Percentiles rank a stretch among this genome's conserved stretches.
Conservation (phyloP, 1,139 yeast species). For the Kodamaea ohmeri region DNA sequence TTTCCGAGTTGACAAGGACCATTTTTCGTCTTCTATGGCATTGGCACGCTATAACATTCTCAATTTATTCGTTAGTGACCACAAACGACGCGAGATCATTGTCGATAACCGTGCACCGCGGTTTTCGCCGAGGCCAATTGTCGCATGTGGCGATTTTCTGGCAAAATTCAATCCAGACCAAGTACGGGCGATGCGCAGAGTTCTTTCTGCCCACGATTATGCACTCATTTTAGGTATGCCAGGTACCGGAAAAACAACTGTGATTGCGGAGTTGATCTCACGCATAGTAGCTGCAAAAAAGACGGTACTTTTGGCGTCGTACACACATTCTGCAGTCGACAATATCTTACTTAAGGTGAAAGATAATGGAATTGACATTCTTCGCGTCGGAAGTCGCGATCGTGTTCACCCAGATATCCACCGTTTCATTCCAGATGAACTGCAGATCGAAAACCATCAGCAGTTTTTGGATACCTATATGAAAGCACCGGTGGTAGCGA, state of each 20-base stretch:
- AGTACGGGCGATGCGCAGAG: conserved; percentile 60
- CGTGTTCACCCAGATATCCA: conserved; percentile 64
- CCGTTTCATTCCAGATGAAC: conserved; percentile 46
- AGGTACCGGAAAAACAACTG: conserved; percentile 96
- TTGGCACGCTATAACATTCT: conserved; percentile 74
- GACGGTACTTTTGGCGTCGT: conserved; percentile 74
- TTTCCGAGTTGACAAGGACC: conserved; percentile 80
- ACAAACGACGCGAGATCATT: conserved; percentile 50
- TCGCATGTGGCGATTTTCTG: conserved; percentile 17
- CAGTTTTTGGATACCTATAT: conserved; percentile 47
- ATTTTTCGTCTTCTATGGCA: conserved; percentile 70
- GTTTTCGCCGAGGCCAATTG: conserved; percentile 26
- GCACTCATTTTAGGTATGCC: conserved; percentile 93
- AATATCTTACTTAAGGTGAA: conserved; percentile 75
- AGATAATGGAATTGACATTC: conserved; percentile 42
- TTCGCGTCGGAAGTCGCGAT: conserved; percentile 56
- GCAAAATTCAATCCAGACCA: conserved; percentile 65
- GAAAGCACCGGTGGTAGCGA: conserved; percentile 74
- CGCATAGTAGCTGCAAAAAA: conserved; percentile 58
- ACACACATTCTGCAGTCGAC: conserved; percentile 95
- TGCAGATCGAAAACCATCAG: conserved; percentile 38
- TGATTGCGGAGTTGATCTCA: conserved; percentile 72
- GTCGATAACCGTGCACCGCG: conserved; percentile 53
- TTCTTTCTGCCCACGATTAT: conserved; percentile 67
- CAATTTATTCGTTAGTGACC: conserved; percentile 58